Evolutionary conservation across 1,284 basidiomycete species (phyloP), one percentile per base, ranked within the genome.

Genomic region (Rhodotorula sp.): DNA sequence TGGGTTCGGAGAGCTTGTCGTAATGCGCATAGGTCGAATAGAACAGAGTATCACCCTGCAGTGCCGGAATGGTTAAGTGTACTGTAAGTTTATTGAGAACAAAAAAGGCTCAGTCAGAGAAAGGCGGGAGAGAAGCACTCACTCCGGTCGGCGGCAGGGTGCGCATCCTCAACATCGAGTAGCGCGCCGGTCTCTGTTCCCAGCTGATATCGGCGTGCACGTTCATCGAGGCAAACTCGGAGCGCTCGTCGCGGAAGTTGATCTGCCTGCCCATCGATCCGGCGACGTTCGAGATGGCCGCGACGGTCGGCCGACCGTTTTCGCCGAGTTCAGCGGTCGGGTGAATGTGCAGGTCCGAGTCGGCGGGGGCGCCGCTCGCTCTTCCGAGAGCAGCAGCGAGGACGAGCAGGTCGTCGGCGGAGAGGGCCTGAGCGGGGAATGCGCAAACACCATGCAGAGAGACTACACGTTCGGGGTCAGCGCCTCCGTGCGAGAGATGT

Each of bases 381-480:
- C 83, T 80, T 5, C 88, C 88, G 26, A 90, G 79, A 33, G 82
- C 81, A 48, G 82, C 79, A 15, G 81, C 83, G 48, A 87, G 82
- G 24, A 61, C 55, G 45, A 49, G 68, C 22, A 75, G 60, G 44
- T 71, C 68, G 56, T 77, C 72, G 64, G 86, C 81, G 14, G 82
- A 80, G 15, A 84, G 75, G 6, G 83, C 81, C 73, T 87, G 88
- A 42, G 84, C 81, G 29, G 85, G 83, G 84, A 91, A 89, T 81
- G 90, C 89, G 42, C 88, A 87, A 59, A 90, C 89, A 18, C 88
- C 88, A 53, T 88, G 86, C 66, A 88, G 85, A 4, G 88, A 86
- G 66, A 89, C 82, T 79, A 77, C 30, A 69, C 33, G n/a, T 20
- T 5, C 8, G 7, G 5, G 15, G 45, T 44, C 22, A 53, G 24